Evolutionary conservation across 2,329 filamentous ascomycete genomes (phyloP), one percentile per base, ranked within the genome.

Genomic region (Colletotrichum spaethianum): DNA sequence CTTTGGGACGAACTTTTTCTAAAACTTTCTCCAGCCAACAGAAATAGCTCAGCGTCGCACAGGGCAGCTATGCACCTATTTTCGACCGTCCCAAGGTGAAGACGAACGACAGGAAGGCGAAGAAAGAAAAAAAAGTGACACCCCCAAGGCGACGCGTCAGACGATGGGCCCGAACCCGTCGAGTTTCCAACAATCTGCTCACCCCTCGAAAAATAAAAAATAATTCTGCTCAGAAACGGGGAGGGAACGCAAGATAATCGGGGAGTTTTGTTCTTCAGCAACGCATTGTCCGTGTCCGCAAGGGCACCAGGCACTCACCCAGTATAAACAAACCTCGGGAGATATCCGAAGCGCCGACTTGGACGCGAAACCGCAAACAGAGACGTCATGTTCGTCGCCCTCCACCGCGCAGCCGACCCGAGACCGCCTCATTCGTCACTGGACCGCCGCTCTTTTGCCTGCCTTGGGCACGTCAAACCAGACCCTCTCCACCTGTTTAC

Each of bases 1-100:
- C 4, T 16, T 60, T 60, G 38, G 38, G 56, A 60, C 56, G 56
- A 60, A 60, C 56, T 16, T 60, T 20, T n/a, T 12, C 28, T 20
- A n/a, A n/a, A n/a, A n/a, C n/a, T n/a, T n/a, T n/a, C 42, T 33
- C 23, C n/a, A 4, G 28, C 16, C 4, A 2, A 18, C 23, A 8
- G 4, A 23, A 60, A 31, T 20, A 26, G 23, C 28, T 60, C 26
- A 56, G 23, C 18, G 16, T n/a, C 1, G 38, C 11, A 28, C 26
- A 31, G 20, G 12, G 31, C 52, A 38, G 40, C 1, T 1, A 6
- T 11, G 5, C 12, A 26, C 26, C 31, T 38, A 38, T 57, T 26
- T 38, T 8, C n/a, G 40, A 23, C 23, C 53, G 16, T 57, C n/a
- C n/a, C n/a, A 57, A 57, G 14, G 8, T 38, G 7, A 14, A 31